Percentiles rank a stretch among this genome's conserved stretches.
Conservation (phyloP, 1,139 yeast species). For the Suhomyces bribrorum region DNA sequence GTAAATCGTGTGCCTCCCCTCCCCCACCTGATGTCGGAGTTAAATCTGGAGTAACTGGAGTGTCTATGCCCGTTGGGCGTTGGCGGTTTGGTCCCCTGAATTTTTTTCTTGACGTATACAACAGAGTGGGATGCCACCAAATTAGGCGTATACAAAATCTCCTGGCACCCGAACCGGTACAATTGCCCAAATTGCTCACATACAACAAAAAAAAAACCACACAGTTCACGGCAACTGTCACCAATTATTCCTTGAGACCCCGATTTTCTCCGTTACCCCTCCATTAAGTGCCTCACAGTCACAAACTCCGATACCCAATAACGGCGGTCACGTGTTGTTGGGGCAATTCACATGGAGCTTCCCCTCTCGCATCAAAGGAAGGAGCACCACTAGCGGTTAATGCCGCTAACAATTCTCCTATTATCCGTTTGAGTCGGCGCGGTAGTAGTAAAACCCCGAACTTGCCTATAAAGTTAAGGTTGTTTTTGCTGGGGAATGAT, state of each 20-base stretch:
- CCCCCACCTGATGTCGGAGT: background rate
- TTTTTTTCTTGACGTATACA: no score
- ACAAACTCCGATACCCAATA: constrained; percentile 1
- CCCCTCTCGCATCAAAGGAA: constrained; percentile 10
- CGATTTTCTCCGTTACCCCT: constrained; percentile 9
- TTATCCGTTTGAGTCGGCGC: background rate
- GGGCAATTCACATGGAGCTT: constrained; percentile 5
- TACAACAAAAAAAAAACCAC: no score
- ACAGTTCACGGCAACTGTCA: no score
- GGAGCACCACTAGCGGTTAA: background rate
- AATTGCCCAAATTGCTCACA: no score
- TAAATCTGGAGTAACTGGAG: background rate
- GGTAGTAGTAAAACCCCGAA: background rate
- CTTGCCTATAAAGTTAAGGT: no score
- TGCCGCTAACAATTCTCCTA: background rate
- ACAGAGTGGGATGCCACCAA: no score
- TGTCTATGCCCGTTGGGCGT: no score
- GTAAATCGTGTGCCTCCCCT: background rate
- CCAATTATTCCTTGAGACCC: no score
- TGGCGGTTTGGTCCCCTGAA: no score
- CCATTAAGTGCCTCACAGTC: constrained; percentile 1
- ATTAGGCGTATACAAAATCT: background rate
- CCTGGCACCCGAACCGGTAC: background rate
- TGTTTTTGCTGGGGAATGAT: no score
- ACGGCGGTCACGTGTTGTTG: background rate